A percentile compares a stretch with the other conserved stretches of the same genome.
phyloP scores from a whole-genome alignment of 106 monocot genomes.

The Posidonia australis region DNA sequence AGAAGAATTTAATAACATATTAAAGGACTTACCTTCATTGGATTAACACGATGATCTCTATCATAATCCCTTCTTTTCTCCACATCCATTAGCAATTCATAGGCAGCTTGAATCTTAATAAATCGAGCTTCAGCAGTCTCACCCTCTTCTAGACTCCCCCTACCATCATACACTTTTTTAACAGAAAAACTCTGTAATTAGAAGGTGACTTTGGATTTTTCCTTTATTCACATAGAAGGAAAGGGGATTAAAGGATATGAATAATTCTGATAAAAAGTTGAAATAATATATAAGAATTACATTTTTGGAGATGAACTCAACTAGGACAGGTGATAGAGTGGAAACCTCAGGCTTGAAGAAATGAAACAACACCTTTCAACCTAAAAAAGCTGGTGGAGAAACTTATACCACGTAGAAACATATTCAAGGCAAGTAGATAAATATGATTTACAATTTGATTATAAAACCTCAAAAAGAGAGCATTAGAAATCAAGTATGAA shows the following conservation, averaged over 20 bases:
- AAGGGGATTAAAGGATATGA: too few relatives aligned
- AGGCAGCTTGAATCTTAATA: conserved; percentile 99
- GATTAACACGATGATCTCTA: conserved; percentile 70
- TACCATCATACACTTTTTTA: conserved; percentile 76
- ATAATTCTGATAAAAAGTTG: too few relatives aligned
- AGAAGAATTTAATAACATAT: neutral
- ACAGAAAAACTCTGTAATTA: neutral
- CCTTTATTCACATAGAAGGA: neutral
- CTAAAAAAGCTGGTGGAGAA: too few relatives aligned
- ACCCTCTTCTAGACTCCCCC: conserved; percentile 82
- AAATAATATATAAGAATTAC: too few relatives aligned
- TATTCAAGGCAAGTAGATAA: too few relatives aligned
- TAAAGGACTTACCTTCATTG: conserved; percentile 77
- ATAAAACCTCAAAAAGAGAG: too few relatives aligned
- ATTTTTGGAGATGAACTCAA: neutral
- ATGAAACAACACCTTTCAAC: too few relatives aligned
- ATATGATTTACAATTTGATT: too few relatives aligned
- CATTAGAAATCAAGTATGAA: too few relatives aligned
- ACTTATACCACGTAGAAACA: too few relatives aligned
- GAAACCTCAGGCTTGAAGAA: too few relatives aligned
- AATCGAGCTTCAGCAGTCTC: conserved; percentile 94
- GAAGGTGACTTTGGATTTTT: neutral
- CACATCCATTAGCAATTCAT: conserved; percentile 80
- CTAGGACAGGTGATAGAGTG: too few relatives aligned
- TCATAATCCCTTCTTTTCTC: conserved; percentile 65